Conservation (phyloP, 306 rosid genomes). For the Medicago lupulina region DNA sequence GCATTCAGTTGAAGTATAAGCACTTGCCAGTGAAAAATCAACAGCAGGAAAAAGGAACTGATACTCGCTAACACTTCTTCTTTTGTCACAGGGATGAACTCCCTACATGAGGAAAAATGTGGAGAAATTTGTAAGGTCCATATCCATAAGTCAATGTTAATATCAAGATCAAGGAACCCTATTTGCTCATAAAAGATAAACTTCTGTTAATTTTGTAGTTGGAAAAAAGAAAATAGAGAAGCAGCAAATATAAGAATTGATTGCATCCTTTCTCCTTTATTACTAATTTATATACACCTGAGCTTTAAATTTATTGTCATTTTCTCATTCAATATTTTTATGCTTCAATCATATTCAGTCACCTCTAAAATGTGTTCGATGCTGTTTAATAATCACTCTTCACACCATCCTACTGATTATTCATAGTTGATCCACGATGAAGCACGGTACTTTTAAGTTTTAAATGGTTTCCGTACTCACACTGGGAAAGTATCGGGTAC, state of each 20-base stretch:
- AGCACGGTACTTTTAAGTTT: neutral
- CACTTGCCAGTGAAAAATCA: constrained; percentile 89
- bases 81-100: constrained; percentile 91
- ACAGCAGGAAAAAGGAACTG: constrained; percentile 81
- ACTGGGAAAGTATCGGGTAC: neutral
- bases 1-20: constrained; percentile 31
- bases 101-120: constrained; percentile 61
- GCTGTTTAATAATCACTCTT: constrained; percentile 11
- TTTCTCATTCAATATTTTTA: neutral
- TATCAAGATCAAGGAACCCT: constrained; percentile 35
- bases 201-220: constrained; percentile 6
- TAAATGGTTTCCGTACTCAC: constrained; percentile 1
- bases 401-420: constrained; percentile 31
- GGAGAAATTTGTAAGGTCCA: constrained; percentile 27
- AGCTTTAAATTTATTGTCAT: constrained; percentile 4
- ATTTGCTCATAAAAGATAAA: constrained; percentile 23
- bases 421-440: neutral
- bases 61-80: constrained; percentile 79
- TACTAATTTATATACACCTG: constrained; percentile 2
- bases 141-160: constrained; percentile 17
- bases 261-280: constrained; percentile 14
- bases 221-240: neutral
- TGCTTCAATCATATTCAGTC: constrained; percentile 14
- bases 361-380: neutral
- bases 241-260: constrained; percentile 31